A percentile compares a stretch with the other conserved stretches of the same genome.
These are phyloP conservation scores for Hypholoma fasciculare DNA, from an alignment of 768 basidiomycete genomes.

Conservation along the genomic window DNA sequence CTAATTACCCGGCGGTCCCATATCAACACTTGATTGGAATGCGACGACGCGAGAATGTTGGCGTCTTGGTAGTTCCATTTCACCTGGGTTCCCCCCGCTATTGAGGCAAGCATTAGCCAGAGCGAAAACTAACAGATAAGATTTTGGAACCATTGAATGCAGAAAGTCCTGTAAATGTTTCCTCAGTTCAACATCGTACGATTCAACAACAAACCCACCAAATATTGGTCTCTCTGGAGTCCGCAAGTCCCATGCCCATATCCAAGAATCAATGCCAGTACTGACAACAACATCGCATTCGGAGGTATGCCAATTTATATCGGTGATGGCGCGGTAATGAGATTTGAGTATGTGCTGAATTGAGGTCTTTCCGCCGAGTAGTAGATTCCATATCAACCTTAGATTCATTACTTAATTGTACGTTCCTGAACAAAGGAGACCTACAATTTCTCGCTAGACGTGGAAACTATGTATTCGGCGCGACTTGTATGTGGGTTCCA, in stretches of 20 bases:
- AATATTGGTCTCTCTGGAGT: slow-evolving; percentile 69
- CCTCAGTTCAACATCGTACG: not conserved
- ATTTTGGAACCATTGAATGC: slow-evolving; percentile 40
- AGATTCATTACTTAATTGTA: not conserved
- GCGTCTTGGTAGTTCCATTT: slow-evolving; percentile 94
- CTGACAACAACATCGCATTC: slow-evolving; percentile 87
- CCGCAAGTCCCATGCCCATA: slow-evolving; percentile 93
- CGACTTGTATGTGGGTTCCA: slow-evolving; percentile 85
- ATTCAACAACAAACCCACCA: slow-evolving; percentile 22
- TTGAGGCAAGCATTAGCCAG: not conserved
- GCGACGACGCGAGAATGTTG: slow-evolving; percentile 87
- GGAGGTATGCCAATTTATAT: slow-evolving; percentile 94
- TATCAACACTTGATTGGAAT: slow-evolving; percentile 81
- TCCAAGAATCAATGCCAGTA: slow-evolving; percentile 90
- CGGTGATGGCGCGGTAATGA: slow-evolving; percentile 95
- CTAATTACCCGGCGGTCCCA: slow-evolving; percentile 89
- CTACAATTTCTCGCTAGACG: slow-evolving; percentile 86
- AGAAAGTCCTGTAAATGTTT: slow-evolving; percentile 34
- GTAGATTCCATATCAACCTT: slow-evolving; percentile 94
- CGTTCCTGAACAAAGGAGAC: slow-evolving; percentile 19
- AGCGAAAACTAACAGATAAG: too few species aligned
- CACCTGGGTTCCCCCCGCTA: slow-evolving; percentile 90
- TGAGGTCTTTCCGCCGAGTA: slow-evolving; percentile 68
- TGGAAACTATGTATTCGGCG: slow-evolving; percentile 83
- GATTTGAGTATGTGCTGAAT: slow-evolving; percentile 85